Evolutionary conservation across 768 basidiomycete species (phyloP), one percentile per base, ranked within the genome.

Genomic region (Suillus alpinus): DNA sequence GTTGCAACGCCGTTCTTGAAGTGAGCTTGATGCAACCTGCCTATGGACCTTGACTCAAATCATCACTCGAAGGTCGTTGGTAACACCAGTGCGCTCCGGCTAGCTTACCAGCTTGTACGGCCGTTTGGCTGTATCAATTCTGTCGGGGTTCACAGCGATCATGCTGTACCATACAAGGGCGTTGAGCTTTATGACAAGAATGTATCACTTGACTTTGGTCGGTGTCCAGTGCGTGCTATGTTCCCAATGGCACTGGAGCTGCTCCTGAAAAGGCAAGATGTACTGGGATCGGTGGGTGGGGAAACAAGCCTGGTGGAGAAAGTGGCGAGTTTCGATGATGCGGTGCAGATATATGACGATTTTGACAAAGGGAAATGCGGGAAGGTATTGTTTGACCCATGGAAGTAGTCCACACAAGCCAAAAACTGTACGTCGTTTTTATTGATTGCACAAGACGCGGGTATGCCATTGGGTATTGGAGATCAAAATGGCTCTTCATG

Each of bases 181-280:
- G 67, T 69, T 6, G 77, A 86, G 46, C 68, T 87, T 59, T 93
- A 92, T 72, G 77, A 86, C 77, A 90, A 91, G 74, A 93, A 92
- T 70, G 81, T 91, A 7, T 89, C 87, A 0, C 77, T 91, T 29
- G 87, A 91, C 66, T 93, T 92, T 69, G 92, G 92, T 9, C 84
- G 91, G 9, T 92, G 91, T 65, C 91, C 90, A 16, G 89, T 90
- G 5, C 84, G 88, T 14, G 85, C 90, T 0, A 85, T 92, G 82
- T 86, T 92, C 66, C 87, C 87, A 10, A 71, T 82, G 59, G 91
- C 90, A 2, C 80, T 89, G 43, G 86, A 86, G 65, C 71, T 93
- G 32, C 73, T 94, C 34, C 77, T 88, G 49, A 85, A 86, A 66
- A 77, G 87, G 36, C 88, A 87, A 67, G 88, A 91, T 65, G 78